These are phyloP conservation scores for Cladosporium sp. DNA, from an alignment of 2,329 filamentous ascomycete genomes.

Conservation along the genomic window DNA sequence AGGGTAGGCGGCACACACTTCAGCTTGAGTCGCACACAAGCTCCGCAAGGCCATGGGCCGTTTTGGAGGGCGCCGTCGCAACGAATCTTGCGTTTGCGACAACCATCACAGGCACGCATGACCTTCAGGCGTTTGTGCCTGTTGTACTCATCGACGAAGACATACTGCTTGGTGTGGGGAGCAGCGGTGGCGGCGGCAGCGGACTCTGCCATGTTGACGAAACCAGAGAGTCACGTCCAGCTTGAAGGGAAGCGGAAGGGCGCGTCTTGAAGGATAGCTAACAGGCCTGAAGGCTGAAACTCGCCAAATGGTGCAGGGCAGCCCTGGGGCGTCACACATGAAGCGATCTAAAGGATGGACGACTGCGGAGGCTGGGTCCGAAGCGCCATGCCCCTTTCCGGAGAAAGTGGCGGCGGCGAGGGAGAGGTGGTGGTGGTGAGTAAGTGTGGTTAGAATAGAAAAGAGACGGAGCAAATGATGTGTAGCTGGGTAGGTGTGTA, in stretches of 20 bases:
- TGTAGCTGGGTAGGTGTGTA: constrained; percentile 5
- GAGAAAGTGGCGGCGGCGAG: neutral
- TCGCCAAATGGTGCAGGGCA: constrained; percentile 10
- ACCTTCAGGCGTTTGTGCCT: constrained; percentile 96
- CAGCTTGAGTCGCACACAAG: constrained; percentile 85
- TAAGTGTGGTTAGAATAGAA: too few species aligned
- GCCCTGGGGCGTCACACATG: constrained; percentile 8
- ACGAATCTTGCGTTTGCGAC: constrained; percentile 91
- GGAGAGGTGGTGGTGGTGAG: neutral
- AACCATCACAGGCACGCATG: constrained; percentile 96
- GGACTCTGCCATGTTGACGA: constrained; percentile 9
- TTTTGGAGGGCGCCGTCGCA: constrained; percentile 97
- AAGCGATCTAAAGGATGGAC: constrained; percentile 10
- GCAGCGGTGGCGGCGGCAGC: constrained; percentile 48
- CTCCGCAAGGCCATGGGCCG: constrained; percentile 85
- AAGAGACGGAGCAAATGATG: neutral
- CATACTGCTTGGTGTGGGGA: constrained; percentile 91
- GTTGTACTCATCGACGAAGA: constrained; percentile 98
- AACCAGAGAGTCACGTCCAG: neutral
- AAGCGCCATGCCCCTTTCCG: constrained; percentile 13
- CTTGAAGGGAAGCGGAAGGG: constrained; percentile 1
- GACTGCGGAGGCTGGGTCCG: constrained; percentile 4
- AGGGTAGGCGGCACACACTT: constrained; percentile 88
- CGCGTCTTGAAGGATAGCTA: constrained; percentile 1
- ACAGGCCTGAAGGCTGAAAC: constrained; percentile 5